Percentiles rank a stretch among this genome's conserved stretches.
Evolutionary conservation across 106 monocot species (phyloP).

Genomic region (Agapanthus africanus): DNA sequence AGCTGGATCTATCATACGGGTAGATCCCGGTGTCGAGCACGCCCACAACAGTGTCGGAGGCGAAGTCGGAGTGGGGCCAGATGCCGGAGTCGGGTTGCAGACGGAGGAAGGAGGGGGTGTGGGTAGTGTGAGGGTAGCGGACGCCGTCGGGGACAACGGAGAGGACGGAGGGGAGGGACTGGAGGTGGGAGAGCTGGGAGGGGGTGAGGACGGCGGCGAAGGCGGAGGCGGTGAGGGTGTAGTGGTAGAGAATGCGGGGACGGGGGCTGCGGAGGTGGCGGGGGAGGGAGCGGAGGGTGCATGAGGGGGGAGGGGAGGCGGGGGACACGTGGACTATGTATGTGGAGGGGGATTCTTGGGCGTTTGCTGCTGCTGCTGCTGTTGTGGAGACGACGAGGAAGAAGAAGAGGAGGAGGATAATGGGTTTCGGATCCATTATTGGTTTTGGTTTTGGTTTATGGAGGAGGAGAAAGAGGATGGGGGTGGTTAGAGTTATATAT

Average conservation of each 20-base stretch:
- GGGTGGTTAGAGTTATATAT: too few relatives aligned
- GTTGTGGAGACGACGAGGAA: neutral
- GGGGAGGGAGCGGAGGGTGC: constrained; percentile 36
- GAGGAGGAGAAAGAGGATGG: too few relatives aligned
- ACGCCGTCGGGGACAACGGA: constrained; percentile 46
- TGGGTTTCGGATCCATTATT: constrained; percentile 13
- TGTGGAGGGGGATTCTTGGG: constrained; percentile 21
- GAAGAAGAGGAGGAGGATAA: constrained; percentile 20
- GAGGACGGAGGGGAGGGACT: constrained; percentile 30
- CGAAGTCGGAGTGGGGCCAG: constrained; percentile 54
- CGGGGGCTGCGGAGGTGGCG: constrained; percentile 13
- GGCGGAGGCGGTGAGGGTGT: constrained; percentile 41
- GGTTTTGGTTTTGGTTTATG: too few relatives aligned
- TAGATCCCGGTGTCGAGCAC: constrained; percentile 67
- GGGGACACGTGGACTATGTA: constrained; percentile 77
- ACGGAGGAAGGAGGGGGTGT: constrained; percentile 62
- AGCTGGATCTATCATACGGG: constrained; percentile 30
- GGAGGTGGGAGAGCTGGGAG: constrained; percentile 37
- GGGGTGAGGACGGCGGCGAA: constrained; percentile 62
- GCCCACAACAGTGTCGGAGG: constrained; percentile 45
- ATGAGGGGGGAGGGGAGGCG: constrained; percentile 21
- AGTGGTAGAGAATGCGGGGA: constrained; percentile 53
- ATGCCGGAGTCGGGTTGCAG: constrained; percentile 51
- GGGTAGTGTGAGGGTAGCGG: constrained; percentile 67
- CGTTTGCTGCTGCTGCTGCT: neutral